Evolutionary conservation across 1,284 basidiomycete genomes (phyloP).

Genomic region (Irpex lacteus): DNA sequence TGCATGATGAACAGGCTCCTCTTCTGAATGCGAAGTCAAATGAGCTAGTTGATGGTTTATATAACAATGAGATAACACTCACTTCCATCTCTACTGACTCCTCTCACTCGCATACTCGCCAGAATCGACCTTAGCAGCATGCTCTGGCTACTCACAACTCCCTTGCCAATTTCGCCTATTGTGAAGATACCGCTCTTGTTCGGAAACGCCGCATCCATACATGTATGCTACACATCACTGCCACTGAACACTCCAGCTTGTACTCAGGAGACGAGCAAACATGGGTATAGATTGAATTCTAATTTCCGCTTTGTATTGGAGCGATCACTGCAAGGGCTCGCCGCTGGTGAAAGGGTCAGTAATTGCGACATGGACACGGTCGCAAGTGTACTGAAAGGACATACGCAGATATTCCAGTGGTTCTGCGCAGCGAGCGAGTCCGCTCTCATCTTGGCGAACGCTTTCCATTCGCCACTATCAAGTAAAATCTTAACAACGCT

Average conservation of each 20-base stretch:
- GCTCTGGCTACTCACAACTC: not conserved
- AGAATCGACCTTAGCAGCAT: not conserved
- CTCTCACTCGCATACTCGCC: not conserved
- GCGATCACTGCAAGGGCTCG: not conserved
- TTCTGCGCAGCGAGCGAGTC: conserved; percentile 2
- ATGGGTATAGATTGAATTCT: not conserved
- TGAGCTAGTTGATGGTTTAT: not conserved
- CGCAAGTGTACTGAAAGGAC: not conserved
- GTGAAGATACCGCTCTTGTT: not conserved
- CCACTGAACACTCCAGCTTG: not conserved
- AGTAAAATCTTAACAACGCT: not conserved
- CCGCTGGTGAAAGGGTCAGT: not conserved
- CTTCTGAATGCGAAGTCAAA: not conserved
- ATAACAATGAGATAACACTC: not conserved
- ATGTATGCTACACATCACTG: not conserved
- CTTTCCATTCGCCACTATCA: not conserved
- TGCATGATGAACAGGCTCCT: not conserved
- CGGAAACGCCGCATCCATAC: not conserved
- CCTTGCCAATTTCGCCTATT: not conserved
- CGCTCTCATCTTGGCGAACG: not conserved
- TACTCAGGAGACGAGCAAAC: not conserved
- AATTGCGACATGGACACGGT: not conserved
- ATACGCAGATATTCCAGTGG: not conserved
- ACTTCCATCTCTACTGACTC: not conserved
- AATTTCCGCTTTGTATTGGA: not conserved